Percentiles rank a stretch among this genome's conserved stretches.
phyloP scores from a whole-genome alignment of 148 eudicot genomes.

The Nepenthes mirabilis region DNA sequence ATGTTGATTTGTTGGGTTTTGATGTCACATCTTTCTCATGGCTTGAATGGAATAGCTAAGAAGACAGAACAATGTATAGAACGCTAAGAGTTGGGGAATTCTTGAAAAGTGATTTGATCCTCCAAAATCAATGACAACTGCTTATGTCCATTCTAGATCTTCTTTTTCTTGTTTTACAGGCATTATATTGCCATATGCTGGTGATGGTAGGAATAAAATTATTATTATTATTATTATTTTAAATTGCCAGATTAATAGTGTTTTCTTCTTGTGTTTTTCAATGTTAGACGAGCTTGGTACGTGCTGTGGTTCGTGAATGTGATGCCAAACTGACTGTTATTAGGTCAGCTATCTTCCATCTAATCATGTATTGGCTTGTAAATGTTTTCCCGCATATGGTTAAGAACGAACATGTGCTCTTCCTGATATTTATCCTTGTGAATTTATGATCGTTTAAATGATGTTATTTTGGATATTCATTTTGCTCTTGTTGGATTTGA shows the following conservation, averaged over 20 bases:
- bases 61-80: too few relatives aligned
- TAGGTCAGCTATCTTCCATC: constrained; percentile 32
- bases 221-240: not conserved
- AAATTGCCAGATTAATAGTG: not conserved
- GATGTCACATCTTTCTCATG: too few relatives aligned
- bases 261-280: constrained; percentile 10
- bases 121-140: too few relatives aligned
- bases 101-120: too few relatives aligned
- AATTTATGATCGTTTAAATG: not conserved
- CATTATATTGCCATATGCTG: too few relatives aligned
- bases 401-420: not conserved
- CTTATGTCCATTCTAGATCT: too few relatives aligned
- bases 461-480: not conserved
- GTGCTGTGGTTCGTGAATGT: constrained; percentile 92
- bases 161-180: too few relatives aligned
- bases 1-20: too few relatives aligned
- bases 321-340: constrained; percentile 66
- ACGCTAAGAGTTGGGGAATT: too few relatives aligned
- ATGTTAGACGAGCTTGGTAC: constrained; percentile 83
- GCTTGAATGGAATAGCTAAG: too few relatives aligned
- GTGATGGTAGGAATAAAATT: not conserved
- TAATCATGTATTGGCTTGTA: not conserved
- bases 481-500: constrained; percentile 6
- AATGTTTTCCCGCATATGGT: not conserved
- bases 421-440: not conserved